These are phyloP conservation scores for Sporothrix inflata DNA, from an alignment of 2,329 filamentous ascomycete species.

Conservation along the genomic window DNA sequence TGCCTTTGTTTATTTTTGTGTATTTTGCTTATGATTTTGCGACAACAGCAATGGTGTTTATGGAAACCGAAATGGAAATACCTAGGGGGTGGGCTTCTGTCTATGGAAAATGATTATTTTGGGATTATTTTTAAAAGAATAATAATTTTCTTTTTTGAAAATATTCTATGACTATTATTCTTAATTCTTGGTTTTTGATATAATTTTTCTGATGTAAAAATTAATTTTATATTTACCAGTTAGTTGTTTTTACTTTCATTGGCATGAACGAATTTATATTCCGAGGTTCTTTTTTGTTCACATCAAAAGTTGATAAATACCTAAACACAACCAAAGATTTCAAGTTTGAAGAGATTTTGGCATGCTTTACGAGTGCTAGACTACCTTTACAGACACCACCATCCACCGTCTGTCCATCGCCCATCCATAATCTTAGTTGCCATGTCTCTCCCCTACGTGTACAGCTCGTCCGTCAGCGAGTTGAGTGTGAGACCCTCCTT, in stretches of 20 bases:
- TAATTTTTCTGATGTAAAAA: too few species aligned
- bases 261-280: too few species aligned
- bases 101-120: background rate
- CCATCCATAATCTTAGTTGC: background rate
- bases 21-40: background rate
- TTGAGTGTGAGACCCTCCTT: slow-evolving; percentile 77
- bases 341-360: too few species aligned
- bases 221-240: too few species aligned
- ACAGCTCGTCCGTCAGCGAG: slow-evolving; percentile 70
- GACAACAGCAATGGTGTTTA: slow-evolving; percentile 19
- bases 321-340: too few species aligned
- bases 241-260: too few species aligned
- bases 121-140: background rate
- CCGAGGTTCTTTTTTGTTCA: too few species aligned
- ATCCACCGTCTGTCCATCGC: too few species aligned
- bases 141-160: background rate
- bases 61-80: slow-evolving; percentile 13
- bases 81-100: background rate
- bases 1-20: background rate
- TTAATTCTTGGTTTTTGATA: background rate
- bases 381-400: too few species aligned
- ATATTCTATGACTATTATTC: background rate
- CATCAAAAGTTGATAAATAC: too few species aligned
- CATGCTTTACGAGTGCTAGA: too few species aligned
- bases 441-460: slow-evolving; percentile 54